Evolutionary conservation across 495 filamentous ascomycete genomes (phyloP).

Genomic region (Annulohypoxylon nitens): DNA sequence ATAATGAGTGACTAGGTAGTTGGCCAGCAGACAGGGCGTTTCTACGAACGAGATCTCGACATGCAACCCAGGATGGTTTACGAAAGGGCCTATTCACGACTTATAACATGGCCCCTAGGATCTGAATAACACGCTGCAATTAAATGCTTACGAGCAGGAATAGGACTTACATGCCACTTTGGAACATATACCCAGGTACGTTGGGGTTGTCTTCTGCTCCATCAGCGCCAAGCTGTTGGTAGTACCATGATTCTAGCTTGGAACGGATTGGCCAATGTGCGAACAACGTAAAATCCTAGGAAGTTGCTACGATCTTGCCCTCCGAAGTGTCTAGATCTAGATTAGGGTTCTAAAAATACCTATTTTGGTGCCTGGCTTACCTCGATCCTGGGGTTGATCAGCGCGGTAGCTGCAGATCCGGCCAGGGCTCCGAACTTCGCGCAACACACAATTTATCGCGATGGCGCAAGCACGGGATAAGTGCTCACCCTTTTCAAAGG

Average conservation of each 20-base stretch:
- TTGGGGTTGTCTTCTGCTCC: neutral
- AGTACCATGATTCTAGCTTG: constrained; percentile 1
- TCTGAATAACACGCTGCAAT: neutral
- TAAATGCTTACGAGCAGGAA: neutral
- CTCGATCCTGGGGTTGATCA: constrained; percentile 16
- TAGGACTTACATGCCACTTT: constrained; percentile 1
- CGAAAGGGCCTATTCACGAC: constrained; percentile 9
- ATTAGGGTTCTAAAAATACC: constrained; percentile 34
- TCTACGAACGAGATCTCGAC: constrained; percentile 1
- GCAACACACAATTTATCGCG: neutral
- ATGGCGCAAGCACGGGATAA: neutral
- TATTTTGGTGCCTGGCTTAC: constrained; percentile 11
- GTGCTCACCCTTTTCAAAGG: neutral
- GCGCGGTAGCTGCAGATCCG: constrained; percentile 19
- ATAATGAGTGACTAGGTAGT: neutral
- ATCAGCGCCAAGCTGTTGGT: neutral
- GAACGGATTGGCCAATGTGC: constrained; percentile 14
- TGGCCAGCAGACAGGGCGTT: neutral
- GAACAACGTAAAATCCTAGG: neutral
- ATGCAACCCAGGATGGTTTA: neutral
- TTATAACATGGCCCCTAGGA: constrained; percentile 17
- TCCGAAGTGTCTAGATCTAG: neutral
- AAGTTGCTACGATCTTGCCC: neutral
- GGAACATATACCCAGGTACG: neutral
- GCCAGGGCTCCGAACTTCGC: constrained; percentile 5